These are phyloP conservation scores for Rhodotorula sp. DNA, from an alignment of 1,284 basidiomycete species.

Conservation along the genomic window DNA sequence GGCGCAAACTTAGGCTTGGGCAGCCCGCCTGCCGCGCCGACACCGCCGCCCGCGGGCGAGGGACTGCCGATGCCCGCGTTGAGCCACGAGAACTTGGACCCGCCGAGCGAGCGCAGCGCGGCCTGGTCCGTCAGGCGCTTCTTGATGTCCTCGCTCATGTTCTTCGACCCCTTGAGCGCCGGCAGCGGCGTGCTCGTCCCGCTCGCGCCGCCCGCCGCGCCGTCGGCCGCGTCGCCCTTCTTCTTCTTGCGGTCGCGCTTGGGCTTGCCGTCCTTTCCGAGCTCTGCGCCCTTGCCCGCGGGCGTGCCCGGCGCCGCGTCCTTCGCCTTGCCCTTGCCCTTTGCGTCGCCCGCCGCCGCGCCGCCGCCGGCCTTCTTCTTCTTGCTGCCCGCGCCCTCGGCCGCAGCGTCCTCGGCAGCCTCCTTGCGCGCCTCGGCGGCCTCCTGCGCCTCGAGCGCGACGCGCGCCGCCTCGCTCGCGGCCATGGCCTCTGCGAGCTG, in stretches of 20 bases:
- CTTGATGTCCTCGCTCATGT: conserved; percentile 82
- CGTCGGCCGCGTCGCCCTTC: conserved; percentile 24
- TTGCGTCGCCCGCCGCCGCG: not conserved
- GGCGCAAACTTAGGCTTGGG: conserved; percentile 54
- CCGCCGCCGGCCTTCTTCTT: conserved; percentile 4
- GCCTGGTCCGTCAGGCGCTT: conserved; percentile 86
- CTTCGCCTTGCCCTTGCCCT: conserved; percentile 25
- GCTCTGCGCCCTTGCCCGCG: conserved; percentile 1
- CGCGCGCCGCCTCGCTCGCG: conserved; percentile 44
- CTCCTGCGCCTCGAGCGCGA: conserved; percentile 47
- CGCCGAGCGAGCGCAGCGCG: conserved; percentile 78
- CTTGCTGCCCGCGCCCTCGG: conserved; percentile 1
- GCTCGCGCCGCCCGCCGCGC: conserved; percentile 2
- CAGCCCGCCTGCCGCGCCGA: conserved; percentile 49
- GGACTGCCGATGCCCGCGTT: conserved; percentile 54
- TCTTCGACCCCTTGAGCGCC: conserved; percentile 64
- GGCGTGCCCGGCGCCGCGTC: conserved; percentile 16
- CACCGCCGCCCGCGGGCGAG: conserved; percentile 11
- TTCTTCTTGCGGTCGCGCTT: conserved; percentile 79
- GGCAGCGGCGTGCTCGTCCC: conserved; percentile 23
- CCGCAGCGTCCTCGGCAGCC: not conserved
- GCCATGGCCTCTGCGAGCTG: conserved; percentile 53
- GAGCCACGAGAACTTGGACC: conserved; percentile 77
- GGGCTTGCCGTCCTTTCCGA: conserved; percentile 42
- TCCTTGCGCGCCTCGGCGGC: conserved; percentile 48